phyloP scores from a whole-genome alignment of 1,284 basidiomycete genomes.

The Binderoboletus segoi region DNA sequence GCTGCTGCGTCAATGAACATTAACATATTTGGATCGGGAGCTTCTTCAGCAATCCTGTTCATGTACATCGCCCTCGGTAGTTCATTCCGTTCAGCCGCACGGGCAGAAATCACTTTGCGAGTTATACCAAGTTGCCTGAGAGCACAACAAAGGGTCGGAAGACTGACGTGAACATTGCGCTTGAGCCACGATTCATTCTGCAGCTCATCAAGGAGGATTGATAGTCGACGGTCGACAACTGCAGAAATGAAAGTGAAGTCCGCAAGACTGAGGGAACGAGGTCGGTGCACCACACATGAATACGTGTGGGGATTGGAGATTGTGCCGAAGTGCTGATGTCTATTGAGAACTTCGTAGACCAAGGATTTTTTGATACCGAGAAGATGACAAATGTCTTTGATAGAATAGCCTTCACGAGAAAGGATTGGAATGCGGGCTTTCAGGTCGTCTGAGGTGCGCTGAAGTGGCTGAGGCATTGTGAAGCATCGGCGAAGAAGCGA shows the following conservation, averaged over 20 bases:
- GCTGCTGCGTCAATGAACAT: slow-evolving; percentile 30
- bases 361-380: slow-evolving; percentile 1
- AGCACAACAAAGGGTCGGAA: not conserved
- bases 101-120: not conserved
- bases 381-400: not conserved
- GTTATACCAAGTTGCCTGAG: not conserved
- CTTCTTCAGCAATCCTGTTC: slow-evolving; percentile 1
- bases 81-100: not conserved
- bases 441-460: not conserved
- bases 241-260: not conserved
- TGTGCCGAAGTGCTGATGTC: not conserved
- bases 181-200: slow-evolving; percentile 1
- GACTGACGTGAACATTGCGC: not conserved
- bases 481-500: no score
- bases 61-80: not conserved
- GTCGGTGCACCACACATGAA: not conserved
- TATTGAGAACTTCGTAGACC: not conserved
- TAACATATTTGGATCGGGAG: slow-evolving; percentile 1
- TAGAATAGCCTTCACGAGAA: not conserved
- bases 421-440: not conserved
- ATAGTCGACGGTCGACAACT: not conserved
- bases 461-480: no score
- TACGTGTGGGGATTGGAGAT: not conserved
- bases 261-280: not conserved
- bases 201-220: slow-evolving; percentile 4